These are phyloP conservation scores for Chondrus crispus DNA, from an alignment of 23 red algal genomes.

Conservation along the genomic window DNA sequence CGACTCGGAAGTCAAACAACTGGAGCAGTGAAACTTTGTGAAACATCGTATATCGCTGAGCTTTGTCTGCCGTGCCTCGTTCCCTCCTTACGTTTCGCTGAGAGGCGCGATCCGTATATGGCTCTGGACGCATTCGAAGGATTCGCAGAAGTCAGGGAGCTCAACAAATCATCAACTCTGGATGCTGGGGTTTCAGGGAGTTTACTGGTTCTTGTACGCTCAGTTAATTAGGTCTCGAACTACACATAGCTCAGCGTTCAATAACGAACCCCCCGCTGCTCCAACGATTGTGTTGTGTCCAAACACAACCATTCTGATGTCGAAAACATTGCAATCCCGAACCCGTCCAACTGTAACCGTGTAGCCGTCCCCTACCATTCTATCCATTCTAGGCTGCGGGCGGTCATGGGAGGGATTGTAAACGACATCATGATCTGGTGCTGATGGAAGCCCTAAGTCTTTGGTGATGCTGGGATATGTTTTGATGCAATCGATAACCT, in stretches of 20 bases:
- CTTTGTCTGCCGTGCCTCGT: too few relatives aligned
- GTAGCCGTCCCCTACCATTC: constrained; percentile 82
- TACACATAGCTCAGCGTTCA: constrained; percentile 93
- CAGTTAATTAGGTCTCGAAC: constrained; percentile 69
- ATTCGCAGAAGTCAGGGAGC: too few relatives aligned
- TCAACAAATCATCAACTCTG: too few relatives aligned
- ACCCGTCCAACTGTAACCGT: constrained; percentile 94
- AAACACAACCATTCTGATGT: constrained; percentile 78
- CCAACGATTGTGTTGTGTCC: constrained; percentile 98
- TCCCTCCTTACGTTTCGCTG: too few relatives aligned
- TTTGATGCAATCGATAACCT: constrained; percentile 84
- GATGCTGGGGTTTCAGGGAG: background rate
- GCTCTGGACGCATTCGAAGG: too few relatives aligned
- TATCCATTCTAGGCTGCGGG: constrained; percentile 92
- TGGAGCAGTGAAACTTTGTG: too few relatives aligned
- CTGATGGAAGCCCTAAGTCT: constrained; percentile 78
- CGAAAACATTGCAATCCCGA: constrained; percentile 81
- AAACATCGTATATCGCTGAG: too few relatives aligned
- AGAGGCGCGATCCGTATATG: too few relatives aligned
- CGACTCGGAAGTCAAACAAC: too few relatives aligned
- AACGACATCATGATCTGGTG: constrained; percentile 81
- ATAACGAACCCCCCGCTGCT: constrained; percentile 84
- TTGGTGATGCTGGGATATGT: constrained; percentile 76
- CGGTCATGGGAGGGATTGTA: constrained; percentile 77
- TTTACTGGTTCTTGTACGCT: background rate